Conservation (phyloP, 2,329 filamentous ascomycete genomes). For the Pseudogymnoascus sp. region DNA sequence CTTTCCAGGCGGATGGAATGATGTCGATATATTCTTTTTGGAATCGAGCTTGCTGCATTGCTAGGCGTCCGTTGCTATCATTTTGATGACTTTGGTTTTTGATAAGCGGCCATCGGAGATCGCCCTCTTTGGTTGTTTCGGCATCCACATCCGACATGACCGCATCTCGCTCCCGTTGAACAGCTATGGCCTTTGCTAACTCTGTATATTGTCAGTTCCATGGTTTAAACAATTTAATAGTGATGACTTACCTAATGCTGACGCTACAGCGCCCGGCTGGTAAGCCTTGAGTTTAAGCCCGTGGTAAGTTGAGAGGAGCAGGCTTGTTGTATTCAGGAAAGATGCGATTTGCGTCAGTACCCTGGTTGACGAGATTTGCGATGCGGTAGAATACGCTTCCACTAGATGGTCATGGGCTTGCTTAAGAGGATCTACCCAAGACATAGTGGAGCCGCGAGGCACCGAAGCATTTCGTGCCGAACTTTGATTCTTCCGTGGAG, state of each 20-base stretch:
- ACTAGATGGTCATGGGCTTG: constrained; percentile 59
- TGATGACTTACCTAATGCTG: constrained; percentile 39
- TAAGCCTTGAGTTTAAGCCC: constrained; percentile 26
- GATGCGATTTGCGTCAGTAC: constrained; percentile 56
- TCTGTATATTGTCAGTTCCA: constrained; percentile 36
- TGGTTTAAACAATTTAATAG: background rate
- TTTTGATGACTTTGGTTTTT: constrained; percentile 22
- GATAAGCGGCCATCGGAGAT: constrained; percentile 38
- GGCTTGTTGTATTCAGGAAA: constrained; percentile 56
- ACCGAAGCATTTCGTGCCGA: background rate
- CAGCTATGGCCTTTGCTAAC: constrained; percentile 60
- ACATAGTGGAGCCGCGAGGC: background rate
- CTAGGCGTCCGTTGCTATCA: constrained; percentile 32
- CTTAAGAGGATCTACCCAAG: constrained; percentile 52
- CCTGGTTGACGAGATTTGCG: constrained; percentile 45
- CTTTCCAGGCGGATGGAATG: constrained; percentile 74
- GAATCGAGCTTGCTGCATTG: constrained; percentile 47
- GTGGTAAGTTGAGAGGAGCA: constrained; percentile 46
- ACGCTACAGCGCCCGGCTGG: constrained; percentile 51
- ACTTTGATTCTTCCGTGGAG: constrained; percentile 17
- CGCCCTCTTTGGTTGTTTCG: constrained; percentile 17
- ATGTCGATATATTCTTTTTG: constrained; percentile 78
- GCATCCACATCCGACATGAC: constrained; percentile 29
- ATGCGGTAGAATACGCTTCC: constrained; percentile 46
- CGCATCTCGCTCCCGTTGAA: constrained; percentile 55